phyloP scores from a whole-genome alignment of 805 yeast genomes.

The Hanseniaspora taiwanica region DNA sequence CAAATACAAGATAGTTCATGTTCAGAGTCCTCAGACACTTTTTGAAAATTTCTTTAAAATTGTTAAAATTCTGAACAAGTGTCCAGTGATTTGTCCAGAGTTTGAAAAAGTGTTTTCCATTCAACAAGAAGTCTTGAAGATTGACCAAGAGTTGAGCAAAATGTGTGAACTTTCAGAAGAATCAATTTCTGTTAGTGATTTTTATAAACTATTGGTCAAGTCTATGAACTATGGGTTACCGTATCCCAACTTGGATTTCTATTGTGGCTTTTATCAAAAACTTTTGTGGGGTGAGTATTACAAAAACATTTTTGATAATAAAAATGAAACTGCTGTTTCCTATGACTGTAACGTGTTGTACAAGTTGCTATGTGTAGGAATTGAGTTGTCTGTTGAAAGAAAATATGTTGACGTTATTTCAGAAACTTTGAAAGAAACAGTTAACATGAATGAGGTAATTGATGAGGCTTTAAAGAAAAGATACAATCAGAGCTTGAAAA shows the following conservation, averaged over 20 bases:
- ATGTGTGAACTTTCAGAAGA: too few relatives aligned
- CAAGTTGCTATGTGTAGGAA: not conserved
- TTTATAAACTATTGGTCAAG: not conserved
- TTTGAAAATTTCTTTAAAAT: too few relatives aligned
- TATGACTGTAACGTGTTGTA: not conserved
- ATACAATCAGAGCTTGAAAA: not conserved
- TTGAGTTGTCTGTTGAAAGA: not conserved
- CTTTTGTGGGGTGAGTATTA: not conserved
- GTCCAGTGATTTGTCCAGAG: too few relatives aligned
- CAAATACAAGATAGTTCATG: too few relatives aligned
- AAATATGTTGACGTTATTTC: not conserved
- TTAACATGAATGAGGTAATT: conserved; percentile 6
- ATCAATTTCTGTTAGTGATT: too few relatives aligned
- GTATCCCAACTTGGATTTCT: not conserved
- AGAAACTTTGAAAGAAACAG: not conserved
- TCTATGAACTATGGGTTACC: not conserved
- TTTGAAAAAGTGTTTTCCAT: too few relatives aligned
- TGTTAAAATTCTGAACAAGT: too few relatives aligned
- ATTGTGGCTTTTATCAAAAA: not conserved
- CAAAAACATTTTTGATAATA: not conserved
- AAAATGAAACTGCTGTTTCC: too few relatives aligned
- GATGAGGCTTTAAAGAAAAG: conserved; percentile 8
- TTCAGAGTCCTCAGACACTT: too few relatives aligned
- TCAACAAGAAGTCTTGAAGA: too few relatives aligned
- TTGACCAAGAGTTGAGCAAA: too few relatives aligned